Base-by-base conservation (phyloP, 2,329 filamentous ascomycete species). In the Chalara sp. region DNA sequence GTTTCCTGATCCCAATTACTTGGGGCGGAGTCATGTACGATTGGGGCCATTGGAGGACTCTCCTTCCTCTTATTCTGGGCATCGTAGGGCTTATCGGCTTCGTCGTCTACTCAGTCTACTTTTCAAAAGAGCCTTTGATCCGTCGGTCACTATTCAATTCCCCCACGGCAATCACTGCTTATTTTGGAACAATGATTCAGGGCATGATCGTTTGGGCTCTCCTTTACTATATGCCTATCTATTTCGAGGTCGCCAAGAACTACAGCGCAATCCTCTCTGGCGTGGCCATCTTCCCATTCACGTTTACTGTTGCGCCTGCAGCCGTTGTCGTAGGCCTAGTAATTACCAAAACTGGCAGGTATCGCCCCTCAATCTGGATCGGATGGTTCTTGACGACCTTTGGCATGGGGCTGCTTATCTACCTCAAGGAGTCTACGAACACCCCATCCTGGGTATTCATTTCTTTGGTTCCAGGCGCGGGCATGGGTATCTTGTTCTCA, bases 1-100 rank as follows among this genome's bases (percentile, higher is more conserved):
- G 74, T 41, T 77, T 84, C 59, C 65, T 85, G 32, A 79, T 84
- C 49, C 77, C 79, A 0, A 61, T 86, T 4, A 81, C 79, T 1
- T 83, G 79, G 72, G 59, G 82, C 10, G 82, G 81, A 33, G 72
- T 84, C 7, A 77, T 83, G 67, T 86, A 84, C 62, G 61, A 73
- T 0, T 87, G 83, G 84, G 62, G 67, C 41, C 79, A 74, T 6
- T 83, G 76, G 72, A 70, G 73, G 1, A 83, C 81, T 0, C 67
- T 87, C 4, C 71, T 82, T 0, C 83, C 82, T 0, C 64, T 88
- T 6, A 63, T 80, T 4, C 43, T 85, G 6, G 81, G 82, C 3
- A 58, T 68, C 1, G 61, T 68, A 1, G 74, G 78, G 1, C 65
- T 86, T 5, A 56, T 74, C 4, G 65, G 59, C 3, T 83, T 82